A percentile compares a stretch with the other conserved stretches of the same genome.
Conservation (phyloP, 2,329 filamentous ascomycete genomes). For the Ophiosphaerella korrae region DNA sequence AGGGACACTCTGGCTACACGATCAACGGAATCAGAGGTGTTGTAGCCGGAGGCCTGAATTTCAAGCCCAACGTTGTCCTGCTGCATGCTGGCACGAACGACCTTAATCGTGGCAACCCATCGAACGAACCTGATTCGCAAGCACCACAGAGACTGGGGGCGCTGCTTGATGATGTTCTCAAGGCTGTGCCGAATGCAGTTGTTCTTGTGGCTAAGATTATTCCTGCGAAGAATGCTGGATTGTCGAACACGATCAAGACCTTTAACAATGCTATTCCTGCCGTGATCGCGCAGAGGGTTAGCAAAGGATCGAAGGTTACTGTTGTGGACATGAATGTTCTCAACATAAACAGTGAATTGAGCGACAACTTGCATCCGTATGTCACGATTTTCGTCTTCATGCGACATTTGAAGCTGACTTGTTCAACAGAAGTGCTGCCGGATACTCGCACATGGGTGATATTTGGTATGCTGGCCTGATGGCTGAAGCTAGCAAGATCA, state of each 20-base stretch:
- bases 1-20: constrained; percentile 39
- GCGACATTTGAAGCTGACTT: too few species aligned
- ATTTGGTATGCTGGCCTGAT: too few species aligned
- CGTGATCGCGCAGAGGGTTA: constrained; percentile 24
- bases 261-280: constrained; percentile 34
- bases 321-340: constrained; percentile 33
- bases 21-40: constrained; percentile 36
- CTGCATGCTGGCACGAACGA: constrained; percentile 32
- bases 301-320: constrained; percentile 30
- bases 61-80: constrained; percentile 26
- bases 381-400: constrained; percentile 1
- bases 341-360: constrained; percentile 20
- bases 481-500: too few species aligned
- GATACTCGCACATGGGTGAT: too few species aligned
- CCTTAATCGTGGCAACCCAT: constrained; percentile 16
- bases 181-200: constrained; percentile 35
- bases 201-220: constrained; percentile 48
- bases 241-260: constrained; percentile 20
- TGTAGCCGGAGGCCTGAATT: constrained; percentile 4
- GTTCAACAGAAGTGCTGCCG: too few species aligned
- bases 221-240: constrained; percentile 14
- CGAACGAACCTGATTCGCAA: constrained; percentile 21
- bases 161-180: constrained; percentile 42
- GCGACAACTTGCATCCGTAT: constrained; percentile 37
- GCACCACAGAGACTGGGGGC: constrained; percentile 42